A percentile compares a stretch with the other conserved stretches of the same genome.
These are phyloP conservation scores for Turnera subulata DNA, from an alignment of 345 rosid species.

Conservation along the genomic window DNA sequence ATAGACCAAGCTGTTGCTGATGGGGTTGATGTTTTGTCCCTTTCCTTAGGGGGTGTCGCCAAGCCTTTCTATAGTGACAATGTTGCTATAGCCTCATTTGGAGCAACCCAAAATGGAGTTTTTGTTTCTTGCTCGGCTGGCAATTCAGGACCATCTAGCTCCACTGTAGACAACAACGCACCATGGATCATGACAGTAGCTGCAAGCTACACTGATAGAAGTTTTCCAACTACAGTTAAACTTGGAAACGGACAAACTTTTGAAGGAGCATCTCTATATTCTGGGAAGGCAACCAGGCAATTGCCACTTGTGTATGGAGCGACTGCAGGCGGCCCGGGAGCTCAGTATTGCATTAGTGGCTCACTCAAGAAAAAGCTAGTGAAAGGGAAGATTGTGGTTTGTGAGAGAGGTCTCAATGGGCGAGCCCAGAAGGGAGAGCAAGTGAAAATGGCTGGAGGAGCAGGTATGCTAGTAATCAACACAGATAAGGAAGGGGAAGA, in stretches of 20 bases:
- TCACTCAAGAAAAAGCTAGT: slow-evolving; percentile 31
- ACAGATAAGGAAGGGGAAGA: slow-evolving; percentile 53
- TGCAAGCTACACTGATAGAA: slow-evolving; percentile 65
- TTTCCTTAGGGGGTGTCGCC: slow-evolving; percentile 57
- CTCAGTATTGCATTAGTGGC: slow-evolving; percentile 35
- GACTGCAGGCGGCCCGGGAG: slow-evolving; percentile 47
- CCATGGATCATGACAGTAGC: slow-evolving; percentile 93
- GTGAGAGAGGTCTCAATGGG: slow-evolving; percentile 21
- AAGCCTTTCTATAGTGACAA: slow-evolving; percentile 54
- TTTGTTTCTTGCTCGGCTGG: slow-evolving; percentile 84
- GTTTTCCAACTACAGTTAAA: slow-evolving; percentile 53
- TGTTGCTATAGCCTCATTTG: slow-evolving; percentile 52
- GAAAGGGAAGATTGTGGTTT: slow-evolving; percentile 39
- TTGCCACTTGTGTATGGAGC: slow-evolving; percentile 42
- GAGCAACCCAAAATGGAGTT: slow-evolving; percentile 52
- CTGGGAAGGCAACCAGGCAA: slow-evolving; percentile 33
- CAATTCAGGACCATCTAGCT: slow-evolving; percentile 57
- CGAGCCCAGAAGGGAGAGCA: slow-evolving; percentile 24
- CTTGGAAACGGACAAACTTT: slow-evolving; percentile 44
- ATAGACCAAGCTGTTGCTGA: slow-evolving; percentile 63
- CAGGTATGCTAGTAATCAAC: slow-evolving; percentile 61
- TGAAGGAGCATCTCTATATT: slow-evolving; percentile 48
- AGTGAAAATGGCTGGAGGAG: slow-evolving; percentile 60
- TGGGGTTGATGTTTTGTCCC: slow-evolving; percentile 73
- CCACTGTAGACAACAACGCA: slow-evolving; percentile 53